Evolutionary conservation across 2,329 filamentous ascomycete species (phyloP), one percentile per base, ranked within the genome.

Genomic region (Alternaria metachromatica): DNA sequence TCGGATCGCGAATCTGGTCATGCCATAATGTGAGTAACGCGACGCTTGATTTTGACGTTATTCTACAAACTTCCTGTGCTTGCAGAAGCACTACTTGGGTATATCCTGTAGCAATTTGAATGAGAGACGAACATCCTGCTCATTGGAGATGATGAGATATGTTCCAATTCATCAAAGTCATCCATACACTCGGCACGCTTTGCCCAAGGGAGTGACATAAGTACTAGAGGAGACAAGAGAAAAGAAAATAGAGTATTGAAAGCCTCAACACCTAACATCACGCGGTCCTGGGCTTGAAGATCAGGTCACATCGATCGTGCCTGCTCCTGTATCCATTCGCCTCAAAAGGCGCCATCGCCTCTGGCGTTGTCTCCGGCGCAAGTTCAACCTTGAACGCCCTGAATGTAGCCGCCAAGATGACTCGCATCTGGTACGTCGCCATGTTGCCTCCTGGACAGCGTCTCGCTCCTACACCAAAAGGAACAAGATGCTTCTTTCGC

Each of bases 401-500:
- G 18, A 71, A 59, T 3, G 65, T 66, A 3, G 67, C 69, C 8
- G 61, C 62, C 8, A 71, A 59, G 18, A 71, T 68, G 11, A 71
- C 44, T 13, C 67, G 60, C 69, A 71, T 71, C 49, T 70, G 69
- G 21, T 70, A 71, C 1, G 65, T 70, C 3, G 69, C 69, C 69
- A 71, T 70, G 20, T 71, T 71, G 3, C 69, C 67, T 30, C 67
- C 69, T 3, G 69, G 69, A n/a, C 69, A 71, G 25, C 69, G 64
- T 3, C 69, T 58, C 6, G 69, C 67, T 7, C 69, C 69, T 18
- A 70, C 62, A 13, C 69, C 69, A 20, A 71, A 71, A 4, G 67
- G 69, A 26, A 68, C 69, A 3, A 71, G 60, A 6, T 60, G 60
- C 15, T 63, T 64, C 9, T 60, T 60, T 20, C 64, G 66, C 44